Evolutionary conservation across 176 grass and related monocot genomes (phyloP), one percentile per base, ranked within the genome.

Genomic region (Cenchrus purpureus): DNA sequence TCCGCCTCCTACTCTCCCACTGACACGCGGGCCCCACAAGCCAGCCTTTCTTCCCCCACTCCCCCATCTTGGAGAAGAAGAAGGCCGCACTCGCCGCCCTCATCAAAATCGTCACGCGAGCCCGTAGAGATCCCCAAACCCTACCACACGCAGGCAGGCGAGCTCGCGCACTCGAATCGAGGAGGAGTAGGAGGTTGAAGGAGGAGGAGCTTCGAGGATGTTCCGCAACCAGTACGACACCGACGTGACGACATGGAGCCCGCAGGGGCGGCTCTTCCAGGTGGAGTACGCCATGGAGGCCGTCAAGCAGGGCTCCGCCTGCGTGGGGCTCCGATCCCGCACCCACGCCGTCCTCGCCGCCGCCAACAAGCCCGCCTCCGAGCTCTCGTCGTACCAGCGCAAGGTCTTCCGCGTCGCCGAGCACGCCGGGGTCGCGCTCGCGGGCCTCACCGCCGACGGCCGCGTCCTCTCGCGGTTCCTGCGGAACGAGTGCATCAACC

Each of bases 201-300:
- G 7, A 63, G 11, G 43, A 72, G 34, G 8, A 53, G 52, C 69
- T 74, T 68, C 83, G 69, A 93, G 10, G 28, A 90, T 90, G 93
- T 98, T 98, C 70, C 82, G 92, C 19, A 98, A 98, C 89, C 95
- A 98, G 95, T 98, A 95, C 79, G 91, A 98, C 89, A 95, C 92
- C 54, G 95, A 98, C 50, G 91, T 98, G 73, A 98, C 95, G 53
- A 98, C 92, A 7, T 98, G 95, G 95, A 97, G 95, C 82, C 93
- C 95, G 0, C 87, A 90, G 66, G 95, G 95, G 76, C 89, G 95
- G 58, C 89, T 98, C 19, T 98, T 98, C 93, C 96, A 98, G 89
- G 96, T 98, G 12, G 93, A 98, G 66, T 98, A 98, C 87, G 93
- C 96, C 60, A 98, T 98, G 96, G 93, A 98, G 93, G 93, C 96